Base-by-base conservation (phyloP, 352 stramenopile species). In the Phytophthora vignae region DNA sequence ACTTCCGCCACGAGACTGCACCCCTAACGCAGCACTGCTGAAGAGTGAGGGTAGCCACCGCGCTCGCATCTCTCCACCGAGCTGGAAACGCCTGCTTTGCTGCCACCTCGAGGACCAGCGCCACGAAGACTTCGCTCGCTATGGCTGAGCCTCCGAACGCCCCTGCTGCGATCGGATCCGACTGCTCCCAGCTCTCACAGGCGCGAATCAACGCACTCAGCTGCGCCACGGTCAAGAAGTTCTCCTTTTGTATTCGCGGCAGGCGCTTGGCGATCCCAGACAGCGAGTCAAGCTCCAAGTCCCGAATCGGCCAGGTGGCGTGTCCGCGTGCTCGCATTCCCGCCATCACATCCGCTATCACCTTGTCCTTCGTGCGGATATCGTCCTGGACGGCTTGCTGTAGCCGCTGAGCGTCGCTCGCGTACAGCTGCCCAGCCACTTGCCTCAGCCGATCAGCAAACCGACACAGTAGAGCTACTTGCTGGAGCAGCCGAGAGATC, bases 101-200 rank as follows among this genome's bases (percentile, higher is more conserved):
- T 1, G 84, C 71, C 0, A 72, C 60, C 27, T 76, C 64, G 9
- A 91, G 67, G 1, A 88, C 63, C 25, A 78, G 60, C 9, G 74
- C 64, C 15, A 88, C 65, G 38, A 89, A 84, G 19, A 74, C 67
- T 4, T 88, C 66, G 31, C 74, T 79, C 11, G 53, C 33, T 17
- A 78, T 64, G 2, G 25, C 49, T 48, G 25, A 2, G 4, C 67
- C 57, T 54, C 56, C 58, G 48, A 57, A 64, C 0, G 25, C 54
- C 17, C 14, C 40, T 10, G 60, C 67, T 64, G 50, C 27, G 19
- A 63, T 66, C 8, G 57, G 42, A 64, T 73, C 58, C 8, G 61
- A 53, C 10, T 31, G 19, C 15, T 78, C 72, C 67, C 67, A 78
- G 42, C 31, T 50, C 42, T 53, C 40, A 22, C 49, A 78, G 10